Conservation (phyloP, 306 rosid genomes). For the Quercus aquifolioides region DNA sequence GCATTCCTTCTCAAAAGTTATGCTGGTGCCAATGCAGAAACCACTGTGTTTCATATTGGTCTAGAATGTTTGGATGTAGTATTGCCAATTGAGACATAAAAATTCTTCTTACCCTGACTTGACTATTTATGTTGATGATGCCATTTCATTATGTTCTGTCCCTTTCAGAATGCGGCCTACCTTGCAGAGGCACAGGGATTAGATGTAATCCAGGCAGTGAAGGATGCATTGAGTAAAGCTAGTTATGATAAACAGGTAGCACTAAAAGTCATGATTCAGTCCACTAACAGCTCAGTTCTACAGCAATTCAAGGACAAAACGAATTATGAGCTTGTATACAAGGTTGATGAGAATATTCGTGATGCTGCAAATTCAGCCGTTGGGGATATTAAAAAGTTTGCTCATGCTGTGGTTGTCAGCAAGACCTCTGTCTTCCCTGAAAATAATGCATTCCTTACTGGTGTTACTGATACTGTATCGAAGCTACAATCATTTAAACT, state of each 20-base stretch:
- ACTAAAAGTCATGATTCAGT: conserved; percentile 69
- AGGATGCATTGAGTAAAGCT: conserved; percentile 53
- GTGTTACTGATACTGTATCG: conserved; percentile 30
- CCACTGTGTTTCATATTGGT: not conserved
- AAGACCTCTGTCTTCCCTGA: conserved; percentile 56
- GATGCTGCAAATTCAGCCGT: conserved; percentile 42
- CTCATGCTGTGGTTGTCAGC: conserved; percentile 57
- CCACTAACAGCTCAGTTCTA: conserved; percentile 71
- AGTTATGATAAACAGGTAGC: conserved; percentile 54
- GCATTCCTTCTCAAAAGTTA: not conserved
- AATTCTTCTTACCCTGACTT: not conserved
- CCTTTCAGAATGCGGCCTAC: conserved; percentile 75
- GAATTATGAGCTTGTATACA: conserved; percentile 63
- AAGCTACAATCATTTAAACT: conserved; percentile 47
- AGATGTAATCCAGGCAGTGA: conserved; percentile 54
- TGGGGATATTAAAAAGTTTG: conserved; percentile 61
- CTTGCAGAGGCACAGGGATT: conserved; percentile 52
- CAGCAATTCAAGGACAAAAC: conserved; percentile 50
- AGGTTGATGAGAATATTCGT: conserved; percentile 51
- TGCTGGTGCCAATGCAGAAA: not conserved
- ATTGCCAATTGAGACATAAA: not conserved
- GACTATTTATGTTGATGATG: conserved; percentile 6
- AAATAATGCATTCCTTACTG: conserved; percentile 14
- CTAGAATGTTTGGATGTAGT: not conserved
- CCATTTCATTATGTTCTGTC: conserved; percentile 18